phyloP scores from a whole-genome alignment of 2,329 filamentous ascomycete species.

The Fusarium nanum region DNA sequence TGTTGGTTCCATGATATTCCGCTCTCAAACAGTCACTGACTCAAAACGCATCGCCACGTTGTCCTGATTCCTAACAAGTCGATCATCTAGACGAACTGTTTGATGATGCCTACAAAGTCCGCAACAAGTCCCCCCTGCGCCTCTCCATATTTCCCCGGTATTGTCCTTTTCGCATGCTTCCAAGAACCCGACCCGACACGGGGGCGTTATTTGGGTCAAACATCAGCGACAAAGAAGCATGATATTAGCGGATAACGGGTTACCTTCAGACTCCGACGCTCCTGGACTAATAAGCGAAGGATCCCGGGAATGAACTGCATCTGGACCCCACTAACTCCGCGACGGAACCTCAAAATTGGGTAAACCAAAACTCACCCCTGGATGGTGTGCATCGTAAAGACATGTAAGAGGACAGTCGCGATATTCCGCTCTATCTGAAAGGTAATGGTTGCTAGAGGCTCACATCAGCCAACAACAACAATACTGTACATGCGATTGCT shows the following conservation, averaged over 20 bases:
- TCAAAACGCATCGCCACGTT: slow-evolving; percentile 6
- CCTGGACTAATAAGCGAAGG: slow-evolving; percentile 28
- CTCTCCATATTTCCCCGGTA: slow-evolving; percentile 1
- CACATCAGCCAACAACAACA: slow-evolving; percentile 34
- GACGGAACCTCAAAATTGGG: slow-evolving; percentile 9
- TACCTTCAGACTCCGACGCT: slow-evolving; percentile 27
- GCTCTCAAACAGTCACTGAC: slow-evolving; percentile 3
- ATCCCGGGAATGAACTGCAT: slow-evolving; percentile 29
- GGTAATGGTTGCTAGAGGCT: slow-evolving; percentile 24
- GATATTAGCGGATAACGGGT: slow-evolving; percentile 37
- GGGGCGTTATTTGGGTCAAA: slow-evolving; percentile 15
- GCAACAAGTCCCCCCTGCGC: not conserved
- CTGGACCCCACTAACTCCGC: slow-evolving; percentile 28
- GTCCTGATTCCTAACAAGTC: not conserved
- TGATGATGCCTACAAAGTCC: slow-evolving; percentile 20
- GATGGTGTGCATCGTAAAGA: not conserved
- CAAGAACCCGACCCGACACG: slow-evolving; percentile 40
- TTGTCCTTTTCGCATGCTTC: slow-evolving; percentile 32
- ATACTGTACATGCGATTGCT: not conserved
- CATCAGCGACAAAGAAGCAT: not conserved
- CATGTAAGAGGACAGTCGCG: not conserved
- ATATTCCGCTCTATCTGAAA: not conserved
- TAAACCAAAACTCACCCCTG: slow-evolving; percentile 20
- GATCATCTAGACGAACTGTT: not conserved
- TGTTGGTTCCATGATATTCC: not conserved